phyloP scores from a whole-genome alignment of 768 basidiomycete species.

The Serendipita sp. region DNA sequence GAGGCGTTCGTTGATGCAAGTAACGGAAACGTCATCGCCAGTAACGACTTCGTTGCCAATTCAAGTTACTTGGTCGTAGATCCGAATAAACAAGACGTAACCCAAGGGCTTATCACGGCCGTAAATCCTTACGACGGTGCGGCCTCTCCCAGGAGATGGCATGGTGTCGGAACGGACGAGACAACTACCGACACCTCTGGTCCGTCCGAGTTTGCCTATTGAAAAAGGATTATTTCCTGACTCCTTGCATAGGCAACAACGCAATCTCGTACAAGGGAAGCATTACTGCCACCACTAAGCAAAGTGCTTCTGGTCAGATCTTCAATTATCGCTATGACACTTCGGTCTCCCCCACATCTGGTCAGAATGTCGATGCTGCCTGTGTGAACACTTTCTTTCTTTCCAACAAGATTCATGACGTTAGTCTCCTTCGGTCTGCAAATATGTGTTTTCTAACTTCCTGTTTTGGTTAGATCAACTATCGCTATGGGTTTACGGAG shows the following conservation, averaged over 20 bases:
- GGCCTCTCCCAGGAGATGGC: constrained; percentile 45
- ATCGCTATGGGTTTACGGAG: constrained; percentile 47
- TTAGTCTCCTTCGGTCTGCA: neutral
- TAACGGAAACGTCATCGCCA: constrained; percentile 19
- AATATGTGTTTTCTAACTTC: neutral
- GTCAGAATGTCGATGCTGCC: constrained; percentile 36
- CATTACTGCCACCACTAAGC: constrained; percentile 17
- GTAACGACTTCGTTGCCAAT: constrained; percentile 36
- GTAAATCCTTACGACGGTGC: constrained; percentile 34
- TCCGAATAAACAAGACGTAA: neutral
- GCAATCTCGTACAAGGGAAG: constrained; percentile 21
- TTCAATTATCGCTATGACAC: constrained; percentile 27
- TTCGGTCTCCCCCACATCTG: constrained; percentile 24
- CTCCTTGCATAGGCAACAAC: constrained; percentile 22
- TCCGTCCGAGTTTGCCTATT: neutral
- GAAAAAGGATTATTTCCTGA: neutral
- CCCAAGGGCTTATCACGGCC: neutral
- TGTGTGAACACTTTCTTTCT: constrained; percentile 39
- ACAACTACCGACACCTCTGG: constrained; percentile 20
- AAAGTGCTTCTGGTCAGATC: constrained; percentile 25
- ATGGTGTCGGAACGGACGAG: constrained; percentile 22
- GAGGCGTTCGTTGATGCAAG: neutral
- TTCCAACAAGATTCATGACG: constrained; percentile 43
- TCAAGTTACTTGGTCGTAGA: constrained; percentile 12
- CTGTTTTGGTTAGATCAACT: constrained; percentile 15